phyloP scores from a whole-genome alignment of 352 stramenopile species.

The Globisporangium recalcitrans region DNA sequence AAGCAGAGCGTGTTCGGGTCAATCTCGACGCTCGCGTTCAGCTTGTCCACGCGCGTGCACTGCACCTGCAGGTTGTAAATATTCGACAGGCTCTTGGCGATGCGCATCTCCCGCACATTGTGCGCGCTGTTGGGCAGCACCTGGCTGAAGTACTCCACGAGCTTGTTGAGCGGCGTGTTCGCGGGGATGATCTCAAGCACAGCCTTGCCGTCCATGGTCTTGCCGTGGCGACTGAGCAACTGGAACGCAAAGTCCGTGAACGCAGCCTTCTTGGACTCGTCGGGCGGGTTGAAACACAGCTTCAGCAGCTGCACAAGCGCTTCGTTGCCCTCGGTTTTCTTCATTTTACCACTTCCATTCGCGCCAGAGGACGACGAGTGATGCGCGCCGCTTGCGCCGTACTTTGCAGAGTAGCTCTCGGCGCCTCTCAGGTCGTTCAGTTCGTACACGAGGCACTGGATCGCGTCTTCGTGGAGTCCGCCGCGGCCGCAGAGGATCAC shows the following conservation, averaged over 20 bases:
- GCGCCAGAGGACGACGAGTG: not conserved
- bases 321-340: slow-evolving; percentile 60
- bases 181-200: slow-evolving; percentile 65
- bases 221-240: slow-evolving; percentile 70
- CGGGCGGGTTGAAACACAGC: slow-evolving; percentile 70
- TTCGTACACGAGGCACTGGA: slow-evolving; percentile 70
- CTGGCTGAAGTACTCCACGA: slow-evolving; percentile 83
- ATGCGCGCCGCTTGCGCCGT: slow-evolving; percentile 31
- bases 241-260: slow-evolving; percentile 81
- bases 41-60: slow-evolving; percentile 76
- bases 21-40: slow-evolving; percentile 77
- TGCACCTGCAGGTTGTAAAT: slow-evolving; percentile 89
- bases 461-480: slow-evolving; percentile 70
- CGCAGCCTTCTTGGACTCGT: slow-evolving; percentile 76
- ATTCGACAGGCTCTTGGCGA: slow-evolving; percentile 81
- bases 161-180: slow-evolving; percentile 70
- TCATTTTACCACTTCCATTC: slow-evolving; percentile 28
- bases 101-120: slow-evolving; percentile 76
- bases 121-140: slow-evolving; percentile 74
- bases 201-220: slow-evolving; percentile 63
- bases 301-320: slow-evolving; percentile 74
- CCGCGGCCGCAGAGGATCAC: slow-evolving; percentile 81
- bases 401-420: slow-evolving; percentile 82
- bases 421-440: slow-evolving; percentile 76
- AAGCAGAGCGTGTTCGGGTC: slow-evolving; percentile 74